A percentile compares a stretch with the other conserved stretches of the same genome.
Evolutionary conservation across 2,329 filamentous ascomycete species (phyloP).

Genomic region (Neoarthrinium moseri): DNA sequence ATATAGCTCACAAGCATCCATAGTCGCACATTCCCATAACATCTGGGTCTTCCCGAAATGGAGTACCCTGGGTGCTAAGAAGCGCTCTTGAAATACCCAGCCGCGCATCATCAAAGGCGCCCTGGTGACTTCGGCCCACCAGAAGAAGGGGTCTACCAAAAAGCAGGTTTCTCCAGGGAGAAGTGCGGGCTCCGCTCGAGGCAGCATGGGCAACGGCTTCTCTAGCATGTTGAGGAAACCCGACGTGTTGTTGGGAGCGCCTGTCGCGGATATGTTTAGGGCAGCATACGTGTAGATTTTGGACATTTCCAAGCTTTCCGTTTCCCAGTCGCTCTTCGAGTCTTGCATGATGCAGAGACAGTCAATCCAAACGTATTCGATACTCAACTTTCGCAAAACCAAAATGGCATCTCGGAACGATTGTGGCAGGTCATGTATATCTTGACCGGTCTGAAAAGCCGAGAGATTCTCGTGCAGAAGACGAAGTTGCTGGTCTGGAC

Average conservation of each 20-base stretch:
- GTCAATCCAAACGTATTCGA: slow-evolving; percentile 3
- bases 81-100: background rate
- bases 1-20: slow-evolving; percentile 7
- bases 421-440: background rate
- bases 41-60: slow-evolving; percentile 1
- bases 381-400: background rate
- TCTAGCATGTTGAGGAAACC: background rate
- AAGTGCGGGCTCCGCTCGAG: no score
- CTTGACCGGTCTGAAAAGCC: background rate
- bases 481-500: background rate
- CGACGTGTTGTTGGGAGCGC: background rate
- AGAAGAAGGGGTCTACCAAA: slow-evolving; percentile 1
- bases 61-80: background rate
- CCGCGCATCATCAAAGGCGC: background rate
- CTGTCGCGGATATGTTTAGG: background rate
- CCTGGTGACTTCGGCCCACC: slow-evolving; percentile 9
- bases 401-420: background rate
- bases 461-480: background rate
- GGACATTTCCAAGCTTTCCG: background rate
- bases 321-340: background rate
- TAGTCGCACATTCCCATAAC: slow-evolving; percentile 4
- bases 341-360: background rate
- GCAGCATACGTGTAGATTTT: background rate
- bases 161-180: background rate
- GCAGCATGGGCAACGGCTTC: background rate